Percentiles rank a stretch among this genome's conserved stretches.
phyloP scores from a whole-genome alignment of 306 rosid species.

The Medicago ruthenica region DNA sequence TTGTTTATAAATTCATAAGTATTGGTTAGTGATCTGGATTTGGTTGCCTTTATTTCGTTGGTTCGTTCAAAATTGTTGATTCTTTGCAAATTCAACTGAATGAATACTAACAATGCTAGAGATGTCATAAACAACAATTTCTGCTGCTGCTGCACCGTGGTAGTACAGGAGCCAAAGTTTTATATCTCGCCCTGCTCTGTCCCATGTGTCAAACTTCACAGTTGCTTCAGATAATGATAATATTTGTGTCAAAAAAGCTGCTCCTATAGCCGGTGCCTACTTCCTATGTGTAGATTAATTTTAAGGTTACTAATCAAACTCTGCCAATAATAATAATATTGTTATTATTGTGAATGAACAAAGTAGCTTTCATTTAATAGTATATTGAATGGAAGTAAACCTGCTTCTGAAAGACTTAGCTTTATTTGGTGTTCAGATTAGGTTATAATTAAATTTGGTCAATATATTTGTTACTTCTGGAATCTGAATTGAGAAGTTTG shows the following conservation, averaged over 20 bases:
- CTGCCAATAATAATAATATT: no score
- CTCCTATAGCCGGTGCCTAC: constrained; percentile 71
- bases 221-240: constrained; percentile 81
- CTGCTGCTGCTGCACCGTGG: constrained; percentile 90
- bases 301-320: no score
- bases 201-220: constrained; percentile 92
- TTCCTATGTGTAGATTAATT: constrained; percentile 58
- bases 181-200: constrained; percentile 96
- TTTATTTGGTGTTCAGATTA: constrained; percentile 34
- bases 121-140: constrained; percentile 73
- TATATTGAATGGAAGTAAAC: constrained; percentile 42
- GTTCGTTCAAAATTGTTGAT: constrained; percentile 1
- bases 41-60: no score
- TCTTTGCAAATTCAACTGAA: constrained; percentile 10
- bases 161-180: constrained; percentile 93
- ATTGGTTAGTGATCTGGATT: no score
- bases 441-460: no score
- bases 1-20: no score
- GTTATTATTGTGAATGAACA: neutral
- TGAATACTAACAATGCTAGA: constrained; percentile 59
- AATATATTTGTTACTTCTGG: no score
- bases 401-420: constrained; percentile 74
- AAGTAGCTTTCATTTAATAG: constrained; percentile 13
- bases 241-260: constrained; percentile 88
- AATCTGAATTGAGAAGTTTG: no score